Conservation (phyloP, 2,329 filamentous ascomycete species). For the Exophiala alcalophila region DNA sequence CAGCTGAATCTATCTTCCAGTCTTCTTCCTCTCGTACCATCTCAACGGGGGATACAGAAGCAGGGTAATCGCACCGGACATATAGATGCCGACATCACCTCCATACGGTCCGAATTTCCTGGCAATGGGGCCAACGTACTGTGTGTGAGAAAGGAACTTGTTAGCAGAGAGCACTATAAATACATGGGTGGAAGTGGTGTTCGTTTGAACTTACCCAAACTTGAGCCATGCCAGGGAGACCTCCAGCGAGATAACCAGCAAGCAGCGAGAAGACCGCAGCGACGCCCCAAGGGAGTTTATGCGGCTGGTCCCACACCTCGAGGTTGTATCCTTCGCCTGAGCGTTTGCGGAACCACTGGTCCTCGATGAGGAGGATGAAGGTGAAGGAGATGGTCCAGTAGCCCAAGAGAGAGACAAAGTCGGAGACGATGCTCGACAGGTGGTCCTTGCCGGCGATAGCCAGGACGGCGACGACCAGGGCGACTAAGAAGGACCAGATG, state of each 20-base stretch:
- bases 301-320: conserved; percentile 46
- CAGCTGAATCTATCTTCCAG: conserved; percentile 19
- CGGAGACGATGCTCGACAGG: conserved; percentile 43
- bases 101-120: conserved; percentile 48
- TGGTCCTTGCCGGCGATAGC: conserved; percentile 45
- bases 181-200: no score
- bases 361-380: conserved; percentile 46
- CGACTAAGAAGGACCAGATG: conserved; percentile 47
- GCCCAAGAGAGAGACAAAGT: conserved; percentile 47
- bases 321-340: conserved; percentile 44
- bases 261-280: conserved; percentile 27
- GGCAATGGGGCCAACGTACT: conserved; percentile 63
- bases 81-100: conserved; percentile 63
- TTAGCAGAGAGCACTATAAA: no score
- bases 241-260: conserved; percentile 53
- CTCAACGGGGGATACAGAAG: conserved; percentile 55
- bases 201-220: conserved; percentile 53
- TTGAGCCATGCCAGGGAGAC: conserved; percentile 68
- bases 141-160: background rate
- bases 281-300: conserved; percentile 41
- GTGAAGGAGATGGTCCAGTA: conserved; percentile 50
- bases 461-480: conserved; percentile 43
- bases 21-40: conserved; percentile 49
- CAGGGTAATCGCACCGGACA: conserved; percentile 61
- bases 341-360: conserved; percentile 43